phyloP scores from a whole-genome alignment of 805 yeast species.

The Ogataea trehalophila region DNA sequence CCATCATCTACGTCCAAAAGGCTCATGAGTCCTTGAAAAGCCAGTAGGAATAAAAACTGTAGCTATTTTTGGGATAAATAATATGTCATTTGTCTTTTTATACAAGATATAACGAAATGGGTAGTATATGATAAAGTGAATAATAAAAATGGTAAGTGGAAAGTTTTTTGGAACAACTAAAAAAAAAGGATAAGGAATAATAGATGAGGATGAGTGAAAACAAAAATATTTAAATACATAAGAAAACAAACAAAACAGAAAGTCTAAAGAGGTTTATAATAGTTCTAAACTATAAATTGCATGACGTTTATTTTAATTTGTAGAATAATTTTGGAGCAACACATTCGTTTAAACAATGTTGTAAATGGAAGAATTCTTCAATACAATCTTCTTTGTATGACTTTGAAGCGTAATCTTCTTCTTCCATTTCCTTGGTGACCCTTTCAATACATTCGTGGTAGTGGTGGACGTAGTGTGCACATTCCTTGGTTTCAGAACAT shows the following conservation, averaged over 20 bases:
- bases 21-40: neutral
- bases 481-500: conserved; percentile 62
- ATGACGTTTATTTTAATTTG: conserved; percentile 61
- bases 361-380: conserved; percentile 96
- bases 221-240: neutral
- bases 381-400: conserved; percentile 94
- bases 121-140: neutral
- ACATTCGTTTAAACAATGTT: conserved; percentile 89
- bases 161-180: neutral
- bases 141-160: neutral
- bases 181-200: neutral
- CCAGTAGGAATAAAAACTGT: neutral
- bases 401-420: conserved; percentile 73
- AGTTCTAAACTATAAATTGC: no score
- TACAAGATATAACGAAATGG: conserved; percentile 2
- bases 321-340: conserved; percentile 85
- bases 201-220: neutral
- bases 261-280: neutral
- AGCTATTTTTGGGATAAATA: neutral
- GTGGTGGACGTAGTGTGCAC: conserved; percentile 78
- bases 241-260: neutral
- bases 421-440: conserved; percentile 83
- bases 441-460: conserved; percentile 93
- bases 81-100: neutral
- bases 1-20: neutral